phyloP scores from a whole-genome alignment of 2,329 filamentous ascomycete species.

The Claviceps pazoutovae region DNA sequence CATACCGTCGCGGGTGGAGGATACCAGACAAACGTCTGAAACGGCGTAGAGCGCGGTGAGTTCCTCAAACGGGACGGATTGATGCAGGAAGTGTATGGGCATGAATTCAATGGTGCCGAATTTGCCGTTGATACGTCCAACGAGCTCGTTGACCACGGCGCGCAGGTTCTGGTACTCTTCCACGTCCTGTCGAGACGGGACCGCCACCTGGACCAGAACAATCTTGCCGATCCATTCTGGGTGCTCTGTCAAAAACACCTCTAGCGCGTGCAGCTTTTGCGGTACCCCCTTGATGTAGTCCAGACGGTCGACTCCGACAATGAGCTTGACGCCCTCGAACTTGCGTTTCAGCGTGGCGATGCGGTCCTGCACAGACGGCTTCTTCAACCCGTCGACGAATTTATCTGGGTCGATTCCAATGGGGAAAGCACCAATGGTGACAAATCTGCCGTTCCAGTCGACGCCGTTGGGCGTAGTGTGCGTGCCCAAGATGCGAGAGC shows the following conservation, averaged over 20 bases:
- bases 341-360: constrained; percentile 76
- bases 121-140: constrained; percentile 91
- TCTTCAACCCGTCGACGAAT: constrained; percentile 78
- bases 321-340: constrained; percentile 90
- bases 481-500: constrained; percentile 74
- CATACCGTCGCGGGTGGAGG: constrained; percentile 96
- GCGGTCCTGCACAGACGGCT: constrained; percentile 72
- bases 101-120: constrained; percentile 97
- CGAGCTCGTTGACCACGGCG: constrained; percentile 90
- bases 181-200: constrained; percentile 87
- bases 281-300: constrained; percentile 99
- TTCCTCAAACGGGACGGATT: constrained; percentile 89
- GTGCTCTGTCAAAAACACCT: constrained; percentile 92
- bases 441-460: constrained; percentile 74
- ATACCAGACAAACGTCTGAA: constrained; percentile 83
- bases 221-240: constrained; percentile 98
- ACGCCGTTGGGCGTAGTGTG: constrained; percentile 85
- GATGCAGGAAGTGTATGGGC: constrained; percentile 97
- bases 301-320: constrained; percentile 89
- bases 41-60: constrained; percentile 86
- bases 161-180: constrained; percentile 96
- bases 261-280: constrained; percentile 90
- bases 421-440: constrained; percentile 88
- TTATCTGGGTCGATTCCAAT: constrained; percentile 98
- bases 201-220: constrained; percentile 87